Conservation (phyloP, 2,329 filamentous ascomycete genomes). For the Triangularia verruculosa region DNA sequence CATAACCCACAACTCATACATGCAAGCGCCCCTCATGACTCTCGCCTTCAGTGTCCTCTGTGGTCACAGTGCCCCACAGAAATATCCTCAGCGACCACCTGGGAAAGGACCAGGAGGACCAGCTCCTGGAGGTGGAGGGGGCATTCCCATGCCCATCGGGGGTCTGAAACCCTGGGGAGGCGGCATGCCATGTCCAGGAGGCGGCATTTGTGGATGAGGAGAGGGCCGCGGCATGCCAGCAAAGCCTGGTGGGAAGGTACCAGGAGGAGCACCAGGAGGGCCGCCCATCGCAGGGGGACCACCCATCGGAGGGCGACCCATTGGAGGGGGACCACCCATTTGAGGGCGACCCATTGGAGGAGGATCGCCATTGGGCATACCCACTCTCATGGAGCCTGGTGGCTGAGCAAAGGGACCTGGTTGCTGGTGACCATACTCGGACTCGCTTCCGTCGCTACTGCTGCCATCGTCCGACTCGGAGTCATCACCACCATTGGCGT, state of each 20-base stretch:
- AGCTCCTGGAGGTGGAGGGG: background rate
- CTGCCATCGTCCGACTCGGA: constrained; percentile 9
- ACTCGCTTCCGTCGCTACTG: constrained; percentile 13
- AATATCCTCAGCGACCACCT: background rate
- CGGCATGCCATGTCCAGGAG: background rate
- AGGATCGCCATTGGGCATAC: constrained; percentile 1
- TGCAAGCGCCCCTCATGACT: background rate
- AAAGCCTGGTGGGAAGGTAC: background rate
- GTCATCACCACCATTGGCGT: constrained; percentile 19
- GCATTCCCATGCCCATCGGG: background rate
- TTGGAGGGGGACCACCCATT: background rate
- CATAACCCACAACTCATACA: background rate
- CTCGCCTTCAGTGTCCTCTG: background rate
- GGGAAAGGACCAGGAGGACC: background rate
- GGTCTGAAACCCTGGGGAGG: background rate
- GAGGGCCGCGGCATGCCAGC: background rate
- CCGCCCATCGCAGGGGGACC: background rate
- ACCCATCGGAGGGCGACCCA: constrained; percentile 1
- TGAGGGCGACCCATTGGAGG: constrained; percentile 1
- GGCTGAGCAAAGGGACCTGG: background rate
- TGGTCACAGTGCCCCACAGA: background rate
- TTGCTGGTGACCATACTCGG: background rate
- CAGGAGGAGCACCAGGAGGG: background rate
- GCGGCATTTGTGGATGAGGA: background rate
- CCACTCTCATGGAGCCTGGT: background rate